Evolutionary conservation across 2,329 filamentous ascomycete species (phyloP).

Genomic region (Ciborinia camelliae): DNA sequence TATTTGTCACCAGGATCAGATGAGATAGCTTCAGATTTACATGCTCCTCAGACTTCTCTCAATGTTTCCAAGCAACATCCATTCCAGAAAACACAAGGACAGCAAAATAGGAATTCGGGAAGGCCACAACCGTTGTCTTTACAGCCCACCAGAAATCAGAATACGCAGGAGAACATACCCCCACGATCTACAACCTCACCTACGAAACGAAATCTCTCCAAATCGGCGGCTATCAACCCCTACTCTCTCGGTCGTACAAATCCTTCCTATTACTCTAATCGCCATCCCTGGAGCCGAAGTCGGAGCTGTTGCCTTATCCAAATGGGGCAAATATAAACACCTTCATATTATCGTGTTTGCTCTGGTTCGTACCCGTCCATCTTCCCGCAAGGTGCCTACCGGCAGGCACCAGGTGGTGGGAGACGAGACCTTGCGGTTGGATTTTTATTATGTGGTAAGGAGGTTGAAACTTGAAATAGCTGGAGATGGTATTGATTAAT

Average conservation of each 20-base stretch:
- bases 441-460: too few species aligned
- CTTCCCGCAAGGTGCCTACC: constrained; percentile 22
- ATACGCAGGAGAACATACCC: constrained; percentile 1
- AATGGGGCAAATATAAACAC: constrained; percentile 33
- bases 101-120: neutral
- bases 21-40: neutral
- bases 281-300: constrained; percentile 34
- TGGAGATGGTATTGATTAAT: too few species aligned
- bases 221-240: constrained; percentile 41
- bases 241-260: constrained; percentile 50
- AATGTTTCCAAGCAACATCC: neutral
- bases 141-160: constrained; percentile 3
- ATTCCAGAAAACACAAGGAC: too few species aligned
- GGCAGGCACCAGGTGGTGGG: constrained; percentile 32
- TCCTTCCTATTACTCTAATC: constrained; percentile 47
- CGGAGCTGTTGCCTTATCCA: constrained; percentile 9
- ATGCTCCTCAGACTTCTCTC: too few species aligned
- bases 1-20: neutral
- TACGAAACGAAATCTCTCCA: constrained; percentile 6
- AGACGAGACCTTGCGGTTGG: constrained; percentile 27
- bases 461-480: too few species aligned
- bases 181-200: constrained; percentile 14
- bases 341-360: constrained; percentile 36
- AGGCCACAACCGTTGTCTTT: constrained; percentile 6
- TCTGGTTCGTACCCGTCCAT: constrained; percentile 20